phyloP scores from a whole-genome alignment of 306 rosid species.

The Dicorynia guianensis region DNA sequence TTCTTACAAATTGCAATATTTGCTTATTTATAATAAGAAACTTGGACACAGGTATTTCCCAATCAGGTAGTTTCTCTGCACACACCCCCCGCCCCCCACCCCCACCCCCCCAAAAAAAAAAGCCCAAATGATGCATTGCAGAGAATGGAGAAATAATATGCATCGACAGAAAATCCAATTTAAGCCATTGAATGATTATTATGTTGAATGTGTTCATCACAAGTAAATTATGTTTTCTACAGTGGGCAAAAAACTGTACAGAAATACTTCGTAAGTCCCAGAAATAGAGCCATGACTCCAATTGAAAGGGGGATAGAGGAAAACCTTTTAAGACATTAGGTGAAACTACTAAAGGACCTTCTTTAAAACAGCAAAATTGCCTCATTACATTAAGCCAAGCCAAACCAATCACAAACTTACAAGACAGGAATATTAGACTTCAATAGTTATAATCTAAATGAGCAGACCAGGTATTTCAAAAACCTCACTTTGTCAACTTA shows the following conservation, averaged over 20 bases:
- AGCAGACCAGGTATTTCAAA: not conserved
- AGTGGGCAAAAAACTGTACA: not conserved
- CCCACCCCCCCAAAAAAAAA: no score
- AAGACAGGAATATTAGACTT: not conserved
- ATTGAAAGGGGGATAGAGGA: no score
- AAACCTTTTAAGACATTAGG: no score
- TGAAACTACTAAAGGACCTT: no score
- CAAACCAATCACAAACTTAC: not conserved
- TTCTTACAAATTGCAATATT: no score
- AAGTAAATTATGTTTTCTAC: not conserved
- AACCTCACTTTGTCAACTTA: not conserved
- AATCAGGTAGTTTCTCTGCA: not conserved
- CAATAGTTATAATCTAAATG: not conserved
- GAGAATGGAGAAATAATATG: not conserved
- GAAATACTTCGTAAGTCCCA: not conserved
- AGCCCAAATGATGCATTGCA: not conserved
- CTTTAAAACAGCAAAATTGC: not conserved
- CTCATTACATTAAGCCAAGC: not conserved
- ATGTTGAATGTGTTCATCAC: not conserved
- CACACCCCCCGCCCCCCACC: no score
- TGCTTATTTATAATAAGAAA: not conserved
- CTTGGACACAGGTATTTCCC: not conserved
- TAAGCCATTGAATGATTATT: not conserved
- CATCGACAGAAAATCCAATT: not conserved
- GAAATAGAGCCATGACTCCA: no score